Conservation (phyloP, 306 rosid genomes). For the Quercus mongolica region DNA sequence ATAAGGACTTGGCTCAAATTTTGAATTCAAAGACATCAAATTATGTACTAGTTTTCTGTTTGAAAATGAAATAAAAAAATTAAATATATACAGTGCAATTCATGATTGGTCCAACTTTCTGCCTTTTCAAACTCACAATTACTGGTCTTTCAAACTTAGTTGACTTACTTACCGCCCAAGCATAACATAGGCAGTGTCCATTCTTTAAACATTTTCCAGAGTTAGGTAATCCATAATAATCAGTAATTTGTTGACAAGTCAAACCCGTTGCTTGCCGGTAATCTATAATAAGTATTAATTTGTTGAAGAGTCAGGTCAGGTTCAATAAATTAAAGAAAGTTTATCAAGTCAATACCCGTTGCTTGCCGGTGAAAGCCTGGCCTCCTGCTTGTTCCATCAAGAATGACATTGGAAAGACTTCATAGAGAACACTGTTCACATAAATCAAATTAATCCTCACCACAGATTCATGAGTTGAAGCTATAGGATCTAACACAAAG, state of each 20-base stretch:
- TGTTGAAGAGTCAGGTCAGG: background rate
- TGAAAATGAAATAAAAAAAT: background rate
- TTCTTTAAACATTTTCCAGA: background rate
- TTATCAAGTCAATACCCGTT: conserved; percentile 45
- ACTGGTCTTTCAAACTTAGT: too few species aligned
- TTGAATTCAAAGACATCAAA: background rate
- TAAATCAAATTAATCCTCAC: conserved; percentile 8
- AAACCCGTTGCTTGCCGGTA: background rate
- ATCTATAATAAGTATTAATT: background rate
- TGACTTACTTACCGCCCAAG: background rate
- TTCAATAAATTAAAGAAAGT: background rate
- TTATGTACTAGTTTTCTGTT: background rate
- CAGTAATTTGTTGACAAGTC: background rate
- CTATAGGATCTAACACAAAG: background rate
- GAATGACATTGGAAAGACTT: conserved; percentile 97
- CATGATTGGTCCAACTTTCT: background rate
- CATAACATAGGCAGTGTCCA: background rate
- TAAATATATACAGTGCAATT: background rate
- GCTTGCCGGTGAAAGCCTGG: conserved; percentile 86
- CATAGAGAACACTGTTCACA: conserved; percentile 70
- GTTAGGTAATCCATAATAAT: background rate
- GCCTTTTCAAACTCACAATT: background rate
- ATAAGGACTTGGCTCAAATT: background rate
- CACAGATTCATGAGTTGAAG: background rate
- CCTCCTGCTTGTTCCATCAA: conserved; percentile 99